phyloP scores from a whole-genome alignment of 2,329 filamentous ascomycete genomes.

The Eurotiales sp. region DNA sequence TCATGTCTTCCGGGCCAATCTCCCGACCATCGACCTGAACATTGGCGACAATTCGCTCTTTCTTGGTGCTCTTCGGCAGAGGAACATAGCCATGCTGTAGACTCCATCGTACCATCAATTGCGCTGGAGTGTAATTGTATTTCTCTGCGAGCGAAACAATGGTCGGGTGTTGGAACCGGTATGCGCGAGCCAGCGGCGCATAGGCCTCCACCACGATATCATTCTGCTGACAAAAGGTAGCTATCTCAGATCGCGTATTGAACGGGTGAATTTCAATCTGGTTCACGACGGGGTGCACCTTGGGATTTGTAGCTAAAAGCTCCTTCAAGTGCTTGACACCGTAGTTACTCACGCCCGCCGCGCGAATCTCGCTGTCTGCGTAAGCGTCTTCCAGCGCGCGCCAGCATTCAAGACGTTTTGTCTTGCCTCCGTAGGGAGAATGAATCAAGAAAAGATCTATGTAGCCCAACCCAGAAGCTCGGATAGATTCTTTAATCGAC shows the following conservation, averaged over 20 bases:
- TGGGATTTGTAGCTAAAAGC: conserved; percentile 60
- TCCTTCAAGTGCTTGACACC: conserved; percentile 72
- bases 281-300: conserved; percentile 66
- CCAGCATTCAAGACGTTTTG: conserved; percentile 69
- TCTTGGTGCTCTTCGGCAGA: conserved; percentile 67
- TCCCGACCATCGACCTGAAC: conserved; percentile 52
- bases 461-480: conserved; percentile 65
- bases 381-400: conserved; percentile 73
- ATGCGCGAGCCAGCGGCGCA: conserved; percentile 68
- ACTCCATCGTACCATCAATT: conserved; percentile 74
- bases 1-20: conserved; percentile 62
- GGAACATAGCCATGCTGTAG: conserved; percentile 70
- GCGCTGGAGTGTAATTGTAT: conserved; percentile 67
- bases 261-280: conserved; percentile 82
- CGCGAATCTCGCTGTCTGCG: conserved; percentile 64
- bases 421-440: conserved; percentile 70
- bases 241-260: conserved; percentile 68
- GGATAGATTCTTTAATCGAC: conserved; percentile 63
- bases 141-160: conserved; percentile 62
- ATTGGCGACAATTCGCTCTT: conserved; percentile 63
- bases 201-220: conserved; percentile 74
- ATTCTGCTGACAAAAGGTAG: conserved; percentile 61
- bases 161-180: conserved; percentile 65
- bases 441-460: conserved; percentile 78
- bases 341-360: conserved; percentile 74